Base-by-base conservation (phyloP, 2,329 filamentous ascomycete genomes). In the Hirsutella rhossiliensis region DNA sequence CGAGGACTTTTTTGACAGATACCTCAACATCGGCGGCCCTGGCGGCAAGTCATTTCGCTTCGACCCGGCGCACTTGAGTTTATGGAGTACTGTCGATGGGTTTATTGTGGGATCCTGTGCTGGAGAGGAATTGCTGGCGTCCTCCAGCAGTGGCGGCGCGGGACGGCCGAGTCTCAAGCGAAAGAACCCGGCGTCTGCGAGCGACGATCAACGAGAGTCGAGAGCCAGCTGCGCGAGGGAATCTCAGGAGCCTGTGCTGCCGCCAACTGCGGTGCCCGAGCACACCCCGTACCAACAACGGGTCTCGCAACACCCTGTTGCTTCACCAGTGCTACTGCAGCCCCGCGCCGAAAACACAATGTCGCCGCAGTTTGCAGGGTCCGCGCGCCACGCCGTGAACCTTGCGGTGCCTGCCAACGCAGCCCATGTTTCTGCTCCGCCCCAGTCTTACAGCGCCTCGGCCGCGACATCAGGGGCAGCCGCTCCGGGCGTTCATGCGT, bases 1-100 rank as follows among this genome's bases (percentile, higher is more conserved):
- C 13, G 87, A 92, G 50, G 85, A 92, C 56, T 94, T 94, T 61
- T 89, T 92, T 53, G 85, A 92, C 53, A 74, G 87, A 27, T 94
- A 94, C 47, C 63, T 67, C 1, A 75, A 73, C 46, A 69, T 79
- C 38, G 68, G 69, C 1, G 70, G 73, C 0, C 66, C 67, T 18
- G 79, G 78, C 0, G 82, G 80, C 1, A 72, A 78, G 45, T 68
- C 72, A 0, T 75, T 72, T 50, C 67, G 62, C 5, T 85, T 92
- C 44, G 85, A 92, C 53, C 78, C 83, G 2, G 80, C 84, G 2
- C 84, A 88, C 55, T 69, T 90, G 32, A 82, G 76, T 15, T 76
- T 92, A 43, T 65, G 75, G 1, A 84, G 90, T 52, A 73, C 83
- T 44, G 61, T 65, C 0, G 66, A 65, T 0, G 34, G 66, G 72